Base-by-base conservation (phyloP, 2,329 filamentous ascomycete species). In the Rasamsonia emersonii region DNA sequence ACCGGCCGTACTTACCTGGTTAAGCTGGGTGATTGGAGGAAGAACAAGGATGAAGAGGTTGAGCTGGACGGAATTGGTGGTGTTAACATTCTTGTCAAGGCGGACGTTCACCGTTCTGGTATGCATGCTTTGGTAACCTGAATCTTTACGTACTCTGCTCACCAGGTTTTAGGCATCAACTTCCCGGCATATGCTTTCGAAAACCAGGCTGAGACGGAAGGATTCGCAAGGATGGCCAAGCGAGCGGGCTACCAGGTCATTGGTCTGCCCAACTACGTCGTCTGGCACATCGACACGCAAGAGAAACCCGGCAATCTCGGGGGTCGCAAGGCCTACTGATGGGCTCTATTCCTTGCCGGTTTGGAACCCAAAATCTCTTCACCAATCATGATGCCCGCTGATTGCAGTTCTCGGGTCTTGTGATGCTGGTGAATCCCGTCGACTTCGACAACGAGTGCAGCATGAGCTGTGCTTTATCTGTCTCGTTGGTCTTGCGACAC, bases 161-260 rank as follows among this genome's bases (percentile, higher is more conserved):
- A 59, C 38, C 16, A 18, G 21, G 24, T 9, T 15, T 28, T 44
- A 89, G 88, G 89, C 41, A 91, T 98, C 67, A 98, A 98, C 62
- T 98, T 98, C 61, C 91, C 91, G 6, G 79, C 78, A 55, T 98
- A 98, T 53, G 75, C 91, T 3, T 98, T 98, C 56, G 91, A 98
- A 59, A 96, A 98, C 61, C 91, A 98, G 65, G 91, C 91, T 42
- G 91, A 98, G 63, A 98, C 91, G 4, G 91, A 98, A 64, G 91
- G 91, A 5, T 98, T 98, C 53, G 91, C 91, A 21, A 94, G 93
- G 60, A 98, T 98, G 91, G 91, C 91, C 38, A 95, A 93, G 67
- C 74, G 86, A 42, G 91, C 91, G 11, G 91, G 91, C 26, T 96
- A 95, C 57, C 73, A 85, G 51, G 91, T 98, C 16, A 75, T 86